phyloP scores from a whole-genome alignment of 441 rosid species.

The Populus tomentosa region DNA sequence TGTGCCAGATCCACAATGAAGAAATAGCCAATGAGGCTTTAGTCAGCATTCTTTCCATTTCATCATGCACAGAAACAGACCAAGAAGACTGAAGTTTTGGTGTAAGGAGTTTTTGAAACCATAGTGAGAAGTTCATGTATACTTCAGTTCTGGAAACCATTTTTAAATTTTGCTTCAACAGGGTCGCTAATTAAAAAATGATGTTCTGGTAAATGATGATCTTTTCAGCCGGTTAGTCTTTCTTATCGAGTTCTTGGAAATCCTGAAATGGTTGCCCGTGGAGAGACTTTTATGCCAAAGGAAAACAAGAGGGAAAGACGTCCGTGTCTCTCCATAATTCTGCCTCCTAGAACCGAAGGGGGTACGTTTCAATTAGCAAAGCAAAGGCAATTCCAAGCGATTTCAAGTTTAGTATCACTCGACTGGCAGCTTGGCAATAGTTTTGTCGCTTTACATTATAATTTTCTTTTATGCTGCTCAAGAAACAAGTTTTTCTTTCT shows the following conservation, averaged over 20 bases:
- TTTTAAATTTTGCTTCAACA: not conserved
- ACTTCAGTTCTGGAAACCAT: not conserved
- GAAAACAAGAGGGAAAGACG: not conserved
- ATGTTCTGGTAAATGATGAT: not conserved
- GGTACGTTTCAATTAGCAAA: not conserved
- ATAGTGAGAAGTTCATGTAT: not conserved
- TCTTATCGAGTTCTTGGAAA: not conserved
- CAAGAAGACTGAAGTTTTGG: conserved; percentile 17
- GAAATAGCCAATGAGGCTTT: conserved; percentile 50
- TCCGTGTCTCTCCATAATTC: not conserved
- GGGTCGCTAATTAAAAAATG: not conserved
- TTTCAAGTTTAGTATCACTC: not conserved
- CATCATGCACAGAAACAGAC: conserved; percentile 6
- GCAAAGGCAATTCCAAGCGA: not conserved
- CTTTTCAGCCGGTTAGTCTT: not conserved
- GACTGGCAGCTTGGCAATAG: not conserved
- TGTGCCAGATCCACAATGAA: conserved; percentile 18
- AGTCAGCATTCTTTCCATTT: conserved; percentile 40
- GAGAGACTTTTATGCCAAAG: not conserved
- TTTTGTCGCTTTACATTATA: not conserved
- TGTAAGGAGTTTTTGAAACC: conserved; percentile 13
- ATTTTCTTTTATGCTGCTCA: not conserved
- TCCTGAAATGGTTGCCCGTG: not conserved
- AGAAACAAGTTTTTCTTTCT: too few species aligned
- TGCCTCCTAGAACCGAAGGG: not conserved